phyloP scores from a whole-genome alignment of 768 basidiomycete genomes.

The Leccinum disarticulatum region DNA sequence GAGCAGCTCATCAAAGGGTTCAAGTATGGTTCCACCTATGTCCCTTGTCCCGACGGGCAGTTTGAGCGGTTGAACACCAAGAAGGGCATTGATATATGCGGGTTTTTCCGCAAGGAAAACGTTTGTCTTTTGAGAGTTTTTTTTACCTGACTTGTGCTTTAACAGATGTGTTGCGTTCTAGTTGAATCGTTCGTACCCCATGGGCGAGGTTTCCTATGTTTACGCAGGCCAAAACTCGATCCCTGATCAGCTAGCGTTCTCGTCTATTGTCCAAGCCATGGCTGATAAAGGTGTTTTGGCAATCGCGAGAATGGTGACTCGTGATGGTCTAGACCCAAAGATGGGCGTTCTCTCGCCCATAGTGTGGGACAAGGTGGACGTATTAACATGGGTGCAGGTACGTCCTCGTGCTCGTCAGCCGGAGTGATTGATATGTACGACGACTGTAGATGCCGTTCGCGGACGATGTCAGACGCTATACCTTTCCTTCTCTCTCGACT shows the following conservation, averaged over 20 bases:
- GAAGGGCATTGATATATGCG: slow-evolving; percentile 86
- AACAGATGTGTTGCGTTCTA: slow-evolving; percentile 28
- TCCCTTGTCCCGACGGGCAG: slow-evolving; percentile 82
- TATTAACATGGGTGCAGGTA: slow-evolving; percentile 83
- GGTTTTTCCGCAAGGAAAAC: slow-evolving; percentile 70
- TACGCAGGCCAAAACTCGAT: slow-evolving; percentile 71
- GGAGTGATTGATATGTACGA: neutral
- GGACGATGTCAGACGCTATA: slow-evolving; percentile 87
- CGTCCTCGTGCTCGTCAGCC: slow-evolving; percentile 12
- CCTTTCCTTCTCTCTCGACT: slow-evolving; percentile 76
- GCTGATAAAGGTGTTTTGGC: slow-evolving; percentile 59
- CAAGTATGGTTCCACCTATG: slow-evolving; percentile 89
- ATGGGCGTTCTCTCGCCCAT: slow-evolving; percentile 77
- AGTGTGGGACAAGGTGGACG: slow-evolving; percentile 68
- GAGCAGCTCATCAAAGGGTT: slow-evolving; percentile 80
- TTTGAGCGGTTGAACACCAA: slow-evolving; percentile 72
- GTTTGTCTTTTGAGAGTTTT: slow-evolving; percentile 42
- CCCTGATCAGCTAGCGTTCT: slow-evolving; percentile 79
- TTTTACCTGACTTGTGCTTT: neutral
- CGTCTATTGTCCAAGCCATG: slow-evolving; percentile 87
- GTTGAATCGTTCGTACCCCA: slow-evolving; percentile 80
- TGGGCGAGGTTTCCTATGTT: slow-evolving; percentile 85
- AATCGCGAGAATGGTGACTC: slow-evolving; percentile 79
- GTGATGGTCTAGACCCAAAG: slow-evolving; percentile 74
- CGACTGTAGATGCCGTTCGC: slow-evolving; percentile 88